Base-by-base conservation (phyloP, 192 early-diverging fungal genomes). In the Coemansia sp. region DNA sequence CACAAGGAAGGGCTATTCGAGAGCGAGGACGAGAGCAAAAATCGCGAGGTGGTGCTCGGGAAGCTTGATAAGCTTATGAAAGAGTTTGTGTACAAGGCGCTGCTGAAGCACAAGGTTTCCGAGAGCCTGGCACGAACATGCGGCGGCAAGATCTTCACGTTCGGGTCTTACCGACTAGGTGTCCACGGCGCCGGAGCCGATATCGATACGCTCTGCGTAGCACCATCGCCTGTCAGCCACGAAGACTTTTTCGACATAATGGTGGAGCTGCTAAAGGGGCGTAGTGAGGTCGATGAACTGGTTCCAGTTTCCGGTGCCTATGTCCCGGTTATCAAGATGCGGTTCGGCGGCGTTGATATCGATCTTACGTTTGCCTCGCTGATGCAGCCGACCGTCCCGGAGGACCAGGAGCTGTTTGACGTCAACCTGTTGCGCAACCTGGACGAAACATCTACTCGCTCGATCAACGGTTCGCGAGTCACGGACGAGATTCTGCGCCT, bases 181-280 rank as follows among this genome's bases (percentile, higher is more conserved):
- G 97, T 96, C 9, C 95, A 99, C 76, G 92, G 91, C 20, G 83
- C 89, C 63, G 93, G 94, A 17, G 85, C 92, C n/a, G 97, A 99
- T 94, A 95, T 99, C 53, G 97, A 99, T 88, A 98, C 94, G 0
- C 74, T 99, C 35, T 98, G 95, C 68, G 95, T 99, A 11, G 92
- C 90, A 38, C 97, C 97, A 7, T 87, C 85, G 49, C 89, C 92
- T 78, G 91, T 99, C 9, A 83, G 85, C 63, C 82, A 95, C 35
- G 94, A 96, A 34, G 92, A 97, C 65, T 99, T 99, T 71, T 97
- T 99, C 70, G 83, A 82, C 1, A 85, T 87, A 23, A 95, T 99
- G 93, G 83, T 87, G 34, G 91, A 92, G 4, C 82, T 93, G 76
- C 84, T 99, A 40, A 90, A 90, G 57, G 84, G 83, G n/a, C 74